Conservation (phyloP, 768 basidiomycete species). For the Pleurotus eryngii region DNA sequence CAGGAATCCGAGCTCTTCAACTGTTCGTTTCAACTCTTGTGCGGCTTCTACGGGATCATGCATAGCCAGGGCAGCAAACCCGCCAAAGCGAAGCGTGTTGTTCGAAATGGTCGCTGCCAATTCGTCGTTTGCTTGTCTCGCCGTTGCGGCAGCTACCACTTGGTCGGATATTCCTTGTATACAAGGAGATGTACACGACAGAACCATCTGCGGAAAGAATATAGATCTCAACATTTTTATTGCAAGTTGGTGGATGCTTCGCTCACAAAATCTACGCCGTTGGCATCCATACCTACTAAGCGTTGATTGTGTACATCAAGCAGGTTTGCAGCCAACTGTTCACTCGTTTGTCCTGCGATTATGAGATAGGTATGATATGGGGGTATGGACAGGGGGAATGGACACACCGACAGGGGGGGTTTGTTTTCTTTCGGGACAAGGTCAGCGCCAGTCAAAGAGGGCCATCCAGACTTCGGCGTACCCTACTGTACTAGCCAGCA, state of each 20-base stretch:
- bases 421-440: background rate
- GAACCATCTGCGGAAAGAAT: slow-evolving; percentile 27
- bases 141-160: slow-evolving; percentile 27
- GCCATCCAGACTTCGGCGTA: too few relatives aligned
- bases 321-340: slow-evolving; percentile 28
- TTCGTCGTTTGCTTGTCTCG: slow-evolving; percentile 31
- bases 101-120: slow-evolving; percentile 35
- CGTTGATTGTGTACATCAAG: slow-evolving; percentile 39
- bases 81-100: slow-evolving; percentile 37
- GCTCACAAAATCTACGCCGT: slow-evolving; percentile 35
- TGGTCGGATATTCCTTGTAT: slow-evolving; percentile 37
- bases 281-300: slow-evolving; percentile 31
- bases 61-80: slow-evolving; percentile 40
- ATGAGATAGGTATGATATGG: too few relatives aligned
- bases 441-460: background rate
- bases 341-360: slow-evolving; percentile 21
- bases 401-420: slow-evolving; percentile 31
- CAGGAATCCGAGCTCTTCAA: slow-evolving; percentile 36
- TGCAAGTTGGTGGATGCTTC: too few relatives aligned
- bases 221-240: too few relatives aligned
- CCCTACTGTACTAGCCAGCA: slow-evolving; percentile 24
- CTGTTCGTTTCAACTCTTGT: slow-evolving; percentile 34
- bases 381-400: too few relatives aligned
- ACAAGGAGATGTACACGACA: slow-evolving; percentile 35
- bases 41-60: slow-evolving; percentile 38